Percentiles rank a stretch among this genome's conserved stretches.
Conservation (phyloP, 2,329 filamentous ascomycete species). For the Geosmithia putterillii region DNA sequence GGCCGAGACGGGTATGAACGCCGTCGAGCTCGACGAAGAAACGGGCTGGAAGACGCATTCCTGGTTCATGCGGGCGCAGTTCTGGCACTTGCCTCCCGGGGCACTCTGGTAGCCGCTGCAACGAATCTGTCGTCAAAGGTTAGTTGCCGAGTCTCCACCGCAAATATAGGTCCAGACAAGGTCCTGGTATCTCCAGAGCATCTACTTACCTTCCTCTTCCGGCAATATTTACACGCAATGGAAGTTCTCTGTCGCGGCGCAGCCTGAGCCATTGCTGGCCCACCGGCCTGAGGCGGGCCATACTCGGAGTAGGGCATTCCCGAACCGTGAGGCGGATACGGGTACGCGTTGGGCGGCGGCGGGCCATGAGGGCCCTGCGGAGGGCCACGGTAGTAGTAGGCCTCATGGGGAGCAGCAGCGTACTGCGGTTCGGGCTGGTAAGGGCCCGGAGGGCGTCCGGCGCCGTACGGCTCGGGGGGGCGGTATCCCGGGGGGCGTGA, state of each 20-base stretch:
- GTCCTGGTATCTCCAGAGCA: no score
- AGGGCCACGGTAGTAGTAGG: slow-evolving; percentile 19
- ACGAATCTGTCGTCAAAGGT: slow-evolving; percentile 33
- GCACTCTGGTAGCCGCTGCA: slow-evolving; percentile 49
- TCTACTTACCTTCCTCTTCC: slow-evolving; percentile 43
- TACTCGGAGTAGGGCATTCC: slow-evolving; percentile 16
- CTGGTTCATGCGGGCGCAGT: slow-evolving; percentile 49
- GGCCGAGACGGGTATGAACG: slow-evolving; percentile 46
- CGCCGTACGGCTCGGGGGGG: slow-evolving; percentile 25
- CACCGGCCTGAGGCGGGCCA: slow-evolving; percentile 13
- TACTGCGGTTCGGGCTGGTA: slow-evolving; percentile 21
- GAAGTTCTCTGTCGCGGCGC: slow-evolving; percentile 46
- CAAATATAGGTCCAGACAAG: background rate
- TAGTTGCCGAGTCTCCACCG: slow-evolving; percentile 7
- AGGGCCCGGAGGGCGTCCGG: slow-evolving; percentile 17
- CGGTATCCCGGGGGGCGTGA: slow-evolving; percentile 21
- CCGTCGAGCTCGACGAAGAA: slow-evolving; percentile 40
- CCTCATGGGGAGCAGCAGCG: slow-evolving; percentile 12
- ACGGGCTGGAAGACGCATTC: slow-evolving; percentile 51
- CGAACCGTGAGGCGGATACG: slow-evolving; percentile 9
- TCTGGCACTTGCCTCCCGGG: slow-evolving; percentile 46
- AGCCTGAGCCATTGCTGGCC: slow-evolving; percentile 31
- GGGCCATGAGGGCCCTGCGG: slow-evolving; percentile 16
- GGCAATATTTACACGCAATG: slow-evolving; percentile 47
- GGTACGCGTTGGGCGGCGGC: slow-evolving; percentile 11